phyloP scores from a whole-genome alignment of 345 rosid species.

The Citrus australasica region DNA sequence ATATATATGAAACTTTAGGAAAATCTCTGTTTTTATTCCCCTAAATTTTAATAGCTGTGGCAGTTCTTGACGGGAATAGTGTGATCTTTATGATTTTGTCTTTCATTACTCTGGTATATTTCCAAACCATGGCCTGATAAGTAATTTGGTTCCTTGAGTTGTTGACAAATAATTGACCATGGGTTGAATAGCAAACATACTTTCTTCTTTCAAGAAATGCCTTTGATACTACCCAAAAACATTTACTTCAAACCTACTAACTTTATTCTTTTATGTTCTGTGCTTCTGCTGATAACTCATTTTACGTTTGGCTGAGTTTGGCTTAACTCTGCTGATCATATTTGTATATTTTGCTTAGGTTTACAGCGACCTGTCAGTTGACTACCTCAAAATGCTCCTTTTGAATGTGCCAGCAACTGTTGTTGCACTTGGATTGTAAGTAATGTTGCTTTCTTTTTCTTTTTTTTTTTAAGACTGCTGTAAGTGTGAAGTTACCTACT shows the following conservation, averaged over 20 bases:
- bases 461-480: neutral
- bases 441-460: neutral
- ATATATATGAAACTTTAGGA: neutral
- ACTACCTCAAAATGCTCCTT: constrained; percentile 84
- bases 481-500: neutral
- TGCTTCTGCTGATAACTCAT: constrained; percentile 1
- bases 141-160: neutral
- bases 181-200: neutral
- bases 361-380: constrained; percentile 88
- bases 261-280: neutral
- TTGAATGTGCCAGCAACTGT: constrained; percentile 90
- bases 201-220: neutral
- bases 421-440: constrained; percentile 69
- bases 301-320: neutral
- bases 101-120: neutral
- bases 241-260: neutral
- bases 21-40: neutral
- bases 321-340: constrained; percentile 6
- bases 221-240: neutral
- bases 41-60: neutral
- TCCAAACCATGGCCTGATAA: neutral
- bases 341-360: constrained; percentile 40
- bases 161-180: neutral
- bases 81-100: neutral
- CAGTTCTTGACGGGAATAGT: neutral